phyloP scores from a whole-genome alignment of 306 rosid genomes.

The Morella rubra region DNA sequence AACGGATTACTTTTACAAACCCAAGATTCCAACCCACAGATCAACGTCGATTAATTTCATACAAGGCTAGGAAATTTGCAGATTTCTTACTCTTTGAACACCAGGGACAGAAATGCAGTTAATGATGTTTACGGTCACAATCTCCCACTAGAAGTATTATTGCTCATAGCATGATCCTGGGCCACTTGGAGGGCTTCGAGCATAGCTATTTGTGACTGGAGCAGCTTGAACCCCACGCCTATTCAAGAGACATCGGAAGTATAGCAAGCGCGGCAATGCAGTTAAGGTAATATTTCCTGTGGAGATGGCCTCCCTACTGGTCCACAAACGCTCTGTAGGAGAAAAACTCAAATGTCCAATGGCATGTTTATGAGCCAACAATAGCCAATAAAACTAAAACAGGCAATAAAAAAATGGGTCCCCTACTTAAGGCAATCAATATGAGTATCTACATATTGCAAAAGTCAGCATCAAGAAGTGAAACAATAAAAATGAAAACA shows the following conservation, averaged over 20 bases:
- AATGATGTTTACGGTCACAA: not conserved
- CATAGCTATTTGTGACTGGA: conserved; percentile 63
- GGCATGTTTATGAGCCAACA: conserved; percentile 13
- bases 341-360: conserved; percentile 20
- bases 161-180: conserved; percentile 89
- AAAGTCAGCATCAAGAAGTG: not conserved
- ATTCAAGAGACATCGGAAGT: conserved; percentile 86
- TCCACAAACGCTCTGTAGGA: conserved; percentile 81
- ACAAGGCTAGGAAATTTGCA: not conserved
- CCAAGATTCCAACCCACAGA: conserved; percentile 8
- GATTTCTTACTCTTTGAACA: not conserved
- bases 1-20: not conserved
- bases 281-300: conserved; percentile 35
- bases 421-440: not conserved
- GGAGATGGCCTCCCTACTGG: conserved; percentile 48
- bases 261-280: conserved; percentile 59
- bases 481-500: not conserved
- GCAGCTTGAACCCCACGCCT: conserved; percentile 83
- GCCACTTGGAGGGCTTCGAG: conserved; percentile 69
- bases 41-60: conserved; percentile 17
- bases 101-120: not conserved
- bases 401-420: not conserved
- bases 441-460: not conserved
- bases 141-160: conserved; percentile 30
- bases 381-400: conserved; percentile 8